phyloP scores from a whole-genome alignment of 2,329 filamentous ascomycete species.

The Botrytis porri region DNA sequence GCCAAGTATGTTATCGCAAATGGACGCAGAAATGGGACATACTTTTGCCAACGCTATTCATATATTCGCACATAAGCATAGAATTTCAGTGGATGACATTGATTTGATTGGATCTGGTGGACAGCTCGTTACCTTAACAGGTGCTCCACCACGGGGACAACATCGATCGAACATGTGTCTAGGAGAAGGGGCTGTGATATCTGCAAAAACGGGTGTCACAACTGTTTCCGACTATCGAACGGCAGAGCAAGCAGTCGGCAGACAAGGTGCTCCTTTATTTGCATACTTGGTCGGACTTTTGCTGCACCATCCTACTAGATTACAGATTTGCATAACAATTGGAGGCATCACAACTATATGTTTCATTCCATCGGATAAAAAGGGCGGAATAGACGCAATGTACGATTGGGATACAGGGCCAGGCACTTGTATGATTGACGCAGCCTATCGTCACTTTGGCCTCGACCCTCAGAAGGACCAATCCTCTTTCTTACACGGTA shows the following conservation, averaged over 20 bases:
- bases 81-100: constrained; percentile 36
- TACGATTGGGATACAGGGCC: constrained; percentile 39
- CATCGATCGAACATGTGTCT: constrained; percentile 38
- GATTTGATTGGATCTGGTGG: constrained; percentile 38
- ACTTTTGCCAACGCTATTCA: constrained; percentile 38
- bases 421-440: constrained; percentile 37
- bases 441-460: constrained; percentile 35
- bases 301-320: constrained; percentile 35
- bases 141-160: constrained; percentile 34
- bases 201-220: constrained; percentile 38
- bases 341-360: constrained; percentile 36
- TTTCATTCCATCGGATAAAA: constrained; percentile 36
- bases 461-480: constrained; percentile 34
- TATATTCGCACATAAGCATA: constrained; percentile 36
- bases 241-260: constrained; percentile 38
- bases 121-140: constrained; percentile 35
- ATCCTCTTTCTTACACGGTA: constrained; percentile 28
- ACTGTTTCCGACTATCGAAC: constrained; percentile 39
- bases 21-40: constrained; percentile 38
- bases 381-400: constrained; percentile 38
- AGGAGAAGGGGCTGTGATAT: constrained; percentile 38
- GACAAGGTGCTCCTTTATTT: constrained; percentile 37
- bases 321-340: constrained; percentile 38
- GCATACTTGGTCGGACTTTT: constrained; percentile 37
- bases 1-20: constrained; percentile 38